A percentile compares a stretch with the other conserved stretches of the same genome.
Evolutionary conservation across 1,284 basidiomycete species (phyloP).

Genomic region (Leucoagaricus sp.): DNA sequence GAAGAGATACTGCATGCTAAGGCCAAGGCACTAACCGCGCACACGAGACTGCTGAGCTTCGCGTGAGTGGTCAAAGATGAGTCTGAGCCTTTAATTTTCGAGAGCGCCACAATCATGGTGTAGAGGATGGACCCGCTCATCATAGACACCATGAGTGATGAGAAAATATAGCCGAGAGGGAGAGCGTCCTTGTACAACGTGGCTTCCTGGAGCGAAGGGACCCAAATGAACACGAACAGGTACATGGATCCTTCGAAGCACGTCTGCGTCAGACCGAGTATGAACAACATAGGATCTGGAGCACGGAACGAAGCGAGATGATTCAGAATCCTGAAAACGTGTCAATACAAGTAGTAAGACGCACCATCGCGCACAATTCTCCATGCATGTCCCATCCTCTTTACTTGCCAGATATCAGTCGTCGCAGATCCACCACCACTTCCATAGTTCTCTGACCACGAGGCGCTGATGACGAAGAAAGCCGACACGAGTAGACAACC

Average conservation of each 20-base stretch:
- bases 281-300: conserved; percentile 60
- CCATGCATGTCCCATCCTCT: conserved; percentile 58
- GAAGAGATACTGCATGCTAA: conserved; percentile 55
- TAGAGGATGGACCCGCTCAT: conserved; percentile 76
- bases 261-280: conserved; percentile 74
- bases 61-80: conserved; percentile 60
- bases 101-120: conserved; percentile 42
- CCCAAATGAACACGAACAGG: conserved; percentile 81
- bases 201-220: conserved; percentile 69
- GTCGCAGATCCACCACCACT: conserved; percentile 37
- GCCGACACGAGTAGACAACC: conserved; percentile 53
- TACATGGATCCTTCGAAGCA: conserved; percentile 84
- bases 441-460: conserved; percentile 73
- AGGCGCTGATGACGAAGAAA: conserved; percentile 55
- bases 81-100: conserved; percentile 21
- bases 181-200: conserved; percentile 39
- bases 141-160: conserved; percentile 78
- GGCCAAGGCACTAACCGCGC: conserved; percentile 57
- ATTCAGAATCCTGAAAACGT: not conserved
- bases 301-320: not conserved
- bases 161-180: conserved; percentile 76
- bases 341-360: conserved; percentile 16
- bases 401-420: conserved; percentile 46
- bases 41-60: conserved; percentile 65
- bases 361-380: conserved; percentile 55